Percentiles rank a stretch among this genome's conserved stretches.
Conservation (phyloP, 192 early-diverging fungal species). For the Entomortierella lignicola region DNA sequence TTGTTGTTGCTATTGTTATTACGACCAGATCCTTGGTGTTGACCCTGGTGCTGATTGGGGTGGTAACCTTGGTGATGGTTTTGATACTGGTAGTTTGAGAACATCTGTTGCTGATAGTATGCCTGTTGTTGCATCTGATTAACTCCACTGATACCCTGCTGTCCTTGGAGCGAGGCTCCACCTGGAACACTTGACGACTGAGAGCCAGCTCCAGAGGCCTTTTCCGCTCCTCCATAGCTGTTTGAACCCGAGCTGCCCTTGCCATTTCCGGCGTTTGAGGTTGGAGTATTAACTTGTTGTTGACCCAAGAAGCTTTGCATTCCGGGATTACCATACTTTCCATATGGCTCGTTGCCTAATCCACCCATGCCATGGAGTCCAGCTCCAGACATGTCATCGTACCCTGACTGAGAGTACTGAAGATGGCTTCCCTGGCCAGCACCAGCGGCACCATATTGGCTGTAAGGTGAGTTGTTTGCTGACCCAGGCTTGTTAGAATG, state of each 20-base stretch:
- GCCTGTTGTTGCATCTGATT: conserved; percentile 36
- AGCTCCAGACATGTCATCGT: conserved; percentile 50
- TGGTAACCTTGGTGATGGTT: conserved; percentile 57
- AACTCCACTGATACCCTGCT: conserved; percentile 27
- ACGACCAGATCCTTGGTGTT: conserved; percentile 47
- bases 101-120: conserved; percentile 58
- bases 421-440: conserved; percentile 44
- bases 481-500: conserved; percentile 59
- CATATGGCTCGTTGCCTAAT: conserved; percentile 35
- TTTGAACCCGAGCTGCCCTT: conserved; percentile 8
- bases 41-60: conserved; percentile 46
- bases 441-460: conserved; percentile 35
- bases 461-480: conserved; percentile 50
- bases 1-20: conserved; percentile 35
- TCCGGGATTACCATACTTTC: conserved; percentile 45
- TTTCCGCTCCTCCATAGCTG: conserved; percentile 23
- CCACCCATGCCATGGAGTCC: conserved; percentile 45
- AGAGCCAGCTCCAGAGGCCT: conserved; percentile 7
- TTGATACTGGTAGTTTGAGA: conserved; percentile 64
- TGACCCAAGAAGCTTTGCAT: conserved; percentile 51
- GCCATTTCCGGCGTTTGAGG: conserved; percentile 12
- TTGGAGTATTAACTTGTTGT: conserved; percentile 29
- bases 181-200: conserved; percentile 21
- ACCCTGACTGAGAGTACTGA: conserved; percentile 50
- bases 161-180: conserved; percentile 40